Conservation (phyloP, 768 basidiomycete species). For the Psilocybe azurescens region DNA sequence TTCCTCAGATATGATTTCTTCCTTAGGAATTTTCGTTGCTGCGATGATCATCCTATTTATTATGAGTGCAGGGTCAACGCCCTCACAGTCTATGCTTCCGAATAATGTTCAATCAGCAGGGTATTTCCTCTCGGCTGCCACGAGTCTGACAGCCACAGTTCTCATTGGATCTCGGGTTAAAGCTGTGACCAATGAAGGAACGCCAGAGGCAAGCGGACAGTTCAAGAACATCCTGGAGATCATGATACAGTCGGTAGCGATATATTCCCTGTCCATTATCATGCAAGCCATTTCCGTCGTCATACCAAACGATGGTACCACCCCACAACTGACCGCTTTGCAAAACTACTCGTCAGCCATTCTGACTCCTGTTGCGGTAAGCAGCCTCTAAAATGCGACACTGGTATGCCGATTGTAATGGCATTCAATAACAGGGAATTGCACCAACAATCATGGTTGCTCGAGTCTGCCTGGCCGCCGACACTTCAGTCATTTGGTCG, state of each 20-base stretch:
- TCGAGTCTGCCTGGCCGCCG: background rate
- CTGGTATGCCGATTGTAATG: no score
- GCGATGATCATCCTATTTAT: background rate
- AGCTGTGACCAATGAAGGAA: background rate
- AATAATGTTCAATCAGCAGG: background rate
- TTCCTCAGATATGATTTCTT: background rate
- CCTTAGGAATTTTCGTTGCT: background rate
- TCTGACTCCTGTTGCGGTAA: background rate
- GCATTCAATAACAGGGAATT: background rate
- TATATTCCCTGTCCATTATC: constrained; percentile 1
- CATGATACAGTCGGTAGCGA: constrained; percentile 1
- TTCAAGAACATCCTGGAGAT: constrained; percentile 6
- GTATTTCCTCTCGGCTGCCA: constrained; percentile 1
- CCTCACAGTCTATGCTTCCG: background rate
- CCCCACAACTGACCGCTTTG: background rate
- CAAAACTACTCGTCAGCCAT: background rate
- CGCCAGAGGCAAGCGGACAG: background rate
- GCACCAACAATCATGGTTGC: constrained; percentile 6
- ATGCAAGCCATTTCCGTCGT: background rate
- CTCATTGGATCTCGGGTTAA: constrained; percentile 4
- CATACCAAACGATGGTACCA: background rate
- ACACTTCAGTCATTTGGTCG: background rate
- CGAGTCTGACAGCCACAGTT: constrained; percentile 2
- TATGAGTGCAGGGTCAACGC: background rate
- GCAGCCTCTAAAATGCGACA: background rate